phyloP scores from a whole-genome alignment of 2,329 filamentous ascomycete species.

The Diplodia scrobiculata region DNA sequence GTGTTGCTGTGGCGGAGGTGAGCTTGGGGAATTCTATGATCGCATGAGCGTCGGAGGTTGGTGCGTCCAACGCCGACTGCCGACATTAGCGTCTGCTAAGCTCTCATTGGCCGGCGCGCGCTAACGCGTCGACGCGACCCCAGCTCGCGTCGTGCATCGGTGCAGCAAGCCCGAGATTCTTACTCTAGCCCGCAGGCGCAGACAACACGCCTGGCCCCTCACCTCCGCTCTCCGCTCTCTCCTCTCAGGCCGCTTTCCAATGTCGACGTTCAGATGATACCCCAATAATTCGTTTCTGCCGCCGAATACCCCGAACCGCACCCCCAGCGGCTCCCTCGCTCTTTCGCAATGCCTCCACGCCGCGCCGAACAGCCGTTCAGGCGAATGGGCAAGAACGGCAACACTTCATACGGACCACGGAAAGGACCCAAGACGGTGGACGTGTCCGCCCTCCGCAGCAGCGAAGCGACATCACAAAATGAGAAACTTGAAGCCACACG shows the following conservation, averaged over 20 bases:
- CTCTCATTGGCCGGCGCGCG: constrained; percentile 20
- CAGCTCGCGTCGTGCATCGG: constrained; percentile 22
- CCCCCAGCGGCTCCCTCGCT: constrained; percentile 21
- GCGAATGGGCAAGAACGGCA: constrained; percentile 48
- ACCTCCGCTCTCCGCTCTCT: neutral
- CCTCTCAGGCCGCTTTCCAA: neutral
- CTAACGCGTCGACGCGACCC: constrained; percentile 25
- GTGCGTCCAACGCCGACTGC: constrained; percentile 4
- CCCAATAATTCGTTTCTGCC: constrained; percentile 30
- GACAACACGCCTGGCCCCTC: neutral
- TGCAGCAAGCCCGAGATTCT: constrained; percentile 17
- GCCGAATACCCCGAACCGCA: constrained; percentile 1
- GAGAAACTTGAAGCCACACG: constrained; percentile 86
- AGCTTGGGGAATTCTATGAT: constrained; percentile 32
- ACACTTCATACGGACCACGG: constrained; percentile 54
- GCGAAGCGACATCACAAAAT: constrained; percentile 86
- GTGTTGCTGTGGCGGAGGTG: constrained; percentile 27
- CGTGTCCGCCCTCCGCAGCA: constrained; percentile 69
- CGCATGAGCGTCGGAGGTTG: constrained; percentile 20
- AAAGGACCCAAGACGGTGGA: constrained; percentile 73
- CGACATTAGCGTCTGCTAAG: constrained; percentile 25
- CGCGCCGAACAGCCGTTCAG: constrained; percentile 47
- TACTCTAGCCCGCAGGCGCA: constrained; percentile 9
- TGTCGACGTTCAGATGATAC: constrained; percentile 38
- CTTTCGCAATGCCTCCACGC: constrained; percentile 49